Evolutionary conservation across 2,329 filamentous ascomycete species (phyloP), one percentile per base, ranked within the genome.

Genomic region (Talaromyces sp.): DNA sequence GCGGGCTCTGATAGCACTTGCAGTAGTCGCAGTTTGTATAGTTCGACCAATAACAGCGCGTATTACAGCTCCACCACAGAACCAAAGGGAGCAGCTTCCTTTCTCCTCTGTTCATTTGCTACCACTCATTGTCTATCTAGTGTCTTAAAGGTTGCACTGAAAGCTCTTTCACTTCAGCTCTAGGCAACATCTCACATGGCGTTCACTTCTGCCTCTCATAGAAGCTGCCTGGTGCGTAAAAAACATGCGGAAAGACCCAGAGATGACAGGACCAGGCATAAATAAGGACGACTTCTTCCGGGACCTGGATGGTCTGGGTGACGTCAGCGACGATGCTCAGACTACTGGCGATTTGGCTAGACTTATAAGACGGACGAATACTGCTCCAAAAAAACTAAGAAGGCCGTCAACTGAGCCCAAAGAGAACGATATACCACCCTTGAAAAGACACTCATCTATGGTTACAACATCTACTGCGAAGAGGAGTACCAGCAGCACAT

Each of bases 301-400:
- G 16, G 73, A 70, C 22, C 71, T 81, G 9, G 77, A 79, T 47
- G 59, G 66, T 35, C 65, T 78, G 43, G 76, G 76, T 65, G 65
- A 70, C 11, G 47, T 67, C 22, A 70, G 67, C 27, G 70, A 73
- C 16, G 69, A 74, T 47, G 70, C 70, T 6, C 62, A 70, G 13
- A 68, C 73, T n/a, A 66, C 8, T 64, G 5, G 14, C 13, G 63
- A 41, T 19, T 19, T 58, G 24, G 11, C 50, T 37, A 22, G n/a
- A 4, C 54, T 59, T 33, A 37, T 59, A 24, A 60, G 41, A 24
- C 56, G 41, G 33, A 19, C 22, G 4, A 43, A 49, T 50, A 31
- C 54, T 50, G 52, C 52, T 39, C 41, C 41, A 7, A 50, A 8
- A 8, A 19, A 24, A 41, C 9, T 19, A 19, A 43, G 35, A 8